Evolutionary conservation across 2,329 filamentous ascomycete genomes (phyloP), one percentile per base, ranked within the genome.

Genomic region (Lachnellula cervina): DNA sequence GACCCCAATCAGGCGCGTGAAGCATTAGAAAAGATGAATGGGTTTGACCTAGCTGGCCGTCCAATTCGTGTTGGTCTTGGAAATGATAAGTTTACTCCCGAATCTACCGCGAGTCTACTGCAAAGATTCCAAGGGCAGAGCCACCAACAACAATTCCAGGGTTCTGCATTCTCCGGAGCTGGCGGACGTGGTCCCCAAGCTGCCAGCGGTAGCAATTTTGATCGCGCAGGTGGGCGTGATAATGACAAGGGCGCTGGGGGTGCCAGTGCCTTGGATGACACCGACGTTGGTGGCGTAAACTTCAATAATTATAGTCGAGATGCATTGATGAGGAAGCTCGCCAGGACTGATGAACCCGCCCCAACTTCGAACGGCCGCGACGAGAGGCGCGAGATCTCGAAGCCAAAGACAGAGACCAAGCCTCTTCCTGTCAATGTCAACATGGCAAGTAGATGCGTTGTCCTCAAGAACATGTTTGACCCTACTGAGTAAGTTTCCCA

Each of bases 261-360:
- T 66, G 93, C 93, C 49, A 96, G 92, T 76, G 94, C 94, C 67
- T 80, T 99, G 51, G 94, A 99, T 75, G 94, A 99, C 71, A 96
- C 92, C 60, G 94, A 99, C 73, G 94, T 99, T 71, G 90, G 89
- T 51, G 94, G 94, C 70, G 93, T 99, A 74, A 97, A 97, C 77
- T 97, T 97, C 87, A 96, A 91, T 82, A 97, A 97, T 75, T 97
- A 96, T 79, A 96, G 90, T 80, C 90, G 94, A 76, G 91, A 97
- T 78, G 90, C 92, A 70, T 86, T 99, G 75, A 99, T 99, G 94
- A 86, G 90, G 74, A 97, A 97, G 77, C 89, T 99, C 75, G 92
- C 94, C 71, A 87, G 94, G 80, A 93, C 89, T 76, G 92, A 97
- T 76, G 91, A 97, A 71, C 80, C 84, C 64, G 76, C 80, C 59